phyloP scores from a whole-genome alignment of 1,284 basidiomycete genomes.

The Pulchroboletus neoregius region DNA sequence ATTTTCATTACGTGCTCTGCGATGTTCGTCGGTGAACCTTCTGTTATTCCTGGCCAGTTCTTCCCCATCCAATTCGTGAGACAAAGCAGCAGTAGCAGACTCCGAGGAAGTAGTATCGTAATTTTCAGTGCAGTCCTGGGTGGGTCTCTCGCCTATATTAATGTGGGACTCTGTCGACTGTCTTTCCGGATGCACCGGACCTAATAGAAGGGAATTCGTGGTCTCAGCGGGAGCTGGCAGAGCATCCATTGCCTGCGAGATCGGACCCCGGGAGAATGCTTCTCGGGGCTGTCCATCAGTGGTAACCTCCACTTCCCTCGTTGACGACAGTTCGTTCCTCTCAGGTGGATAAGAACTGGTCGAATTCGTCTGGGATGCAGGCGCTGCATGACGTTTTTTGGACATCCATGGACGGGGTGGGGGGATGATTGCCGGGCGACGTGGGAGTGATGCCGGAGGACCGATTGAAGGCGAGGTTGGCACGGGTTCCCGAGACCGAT shows the following conservation, averaged over 20 bases:
- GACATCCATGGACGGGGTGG: conserved; percentile 25
- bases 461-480: neutral
- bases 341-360: conserved; percentile 7
- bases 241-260: conserved; percentile 11
- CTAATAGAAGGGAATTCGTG: conserved; percentile 13
- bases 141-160: conserved; percentile 1
- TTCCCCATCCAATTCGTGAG: conserved; percentile 10
- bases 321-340: neutral
- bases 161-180: conserved; percentile 1
- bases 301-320: neutral
- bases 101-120: conserved; percentile 9
- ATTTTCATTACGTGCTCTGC: conserved; percentile 2
- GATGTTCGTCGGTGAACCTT: conserved; percentile 12
- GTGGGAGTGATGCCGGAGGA: conserved; percentile 8
- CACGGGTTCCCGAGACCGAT: conserved; percentile 1
- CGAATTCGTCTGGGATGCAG: neutral
- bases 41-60: conserved; percentile 10
- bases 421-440: conserved; percentile 20
- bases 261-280: neutral
- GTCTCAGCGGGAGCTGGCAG: conserved; percentile 4
- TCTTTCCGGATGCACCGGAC: conserved; percentile 8
- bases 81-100: conserved; percentile 3
- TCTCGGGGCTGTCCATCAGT: conserved; percentile 2
- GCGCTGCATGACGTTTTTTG: conserved; percentile 12
- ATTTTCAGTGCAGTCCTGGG: conserved; percentile 1